Evolutionary conservation across 352 stramenopile genomes (phyloP), one percentile per base, ranked within the genome.

Genomic region (Aphanomyces astaci): DNA sequence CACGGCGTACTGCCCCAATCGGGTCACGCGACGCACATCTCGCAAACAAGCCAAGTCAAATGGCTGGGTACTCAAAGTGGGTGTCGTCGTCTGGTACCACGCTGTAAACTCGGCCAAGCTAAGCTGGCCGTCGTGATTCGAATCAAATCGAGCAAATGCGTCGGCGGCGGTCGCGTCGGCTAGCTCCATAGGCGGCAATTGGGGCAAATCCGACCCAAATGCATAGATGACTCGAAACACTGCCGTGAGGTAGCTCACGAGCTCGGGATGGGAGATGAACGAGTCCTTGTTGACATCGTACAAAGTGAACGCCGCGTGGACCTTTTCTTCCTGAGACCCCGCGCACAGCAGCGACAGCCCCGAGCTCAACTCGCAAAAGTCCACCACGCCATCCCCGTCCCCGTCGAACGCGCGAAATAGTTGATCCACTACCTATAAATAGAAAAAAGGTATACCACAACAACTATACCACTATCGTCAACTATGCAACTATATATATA

Each of bases 201-300:
- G 55, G 11, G 74, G 57, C 52, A 88, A 73, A 36, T 84, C 75
- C 30, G 78, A 63, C 3, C 72, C 76, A 1, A 66, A 73, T 25
- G 84, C 84, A 60, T 89, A 94, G 27, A 96, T 72, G 43, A 94
- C 88, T 30, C 81, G 80, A 49, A 92, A 95, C 1, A 95, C 86
- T 0, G 84, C 94, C 10, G 81, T 71, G 46, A 96, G 70, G 52
- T 96, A 96, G 53, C 81, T 94, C 71, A 90, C 79, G 78, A 96
- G 92, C 70, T 96, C 87, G 46, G 88, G 76, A 7, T 71, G 70
- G 10, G 82, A 86, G 59, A 96, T 92, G 65, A 81, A 93, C 0
- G 87, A 86, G 39, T 96, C 88, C 66, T 89, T 80, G 62, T 95
- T 90, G 64, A 95, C 80, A 64, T 96, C 89, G 69, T 95, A 95